These are phyloP conservation scores for Brassica napus DNA, from an alignment of 345 rosid species.

Conservation along the genomic window Da-Ae NC_063446.1:6583001-6583500, in stretches of 20 bases:
- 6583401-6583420: conserved; percentile 90
- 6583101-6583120: conserved; percentile 97
- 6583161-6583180: conserved; percentile 86
- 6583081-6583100: conserved; percentile 89
- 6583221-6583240: not conserved
- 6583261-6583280: conserved; percentile 50
- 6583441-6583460: conserved; percentile 81
- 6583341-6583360: conserved; percentile 96
- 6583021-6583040: not conserved
- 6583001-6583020: not conserved
- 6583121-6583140: conserved; percentile 78
- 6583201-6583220: conserved; percentile 15
- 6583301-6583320: conserved; percentile 92
- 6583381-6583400: conserved; percentile 81
- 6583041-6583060: conserved; percentile 19
- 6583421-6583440: conserved; percentile 96
- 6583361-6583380: conserved; percentile 96
- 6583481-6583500: not conserved
- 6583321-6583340: conserved; percentile 92
- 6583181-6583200: conserved; percentile 75
- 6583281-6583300: conserved; percentile 85
- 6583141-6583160: conserved; percentile 70
- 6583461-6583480: not conserved
- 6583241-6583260: conserved; percentile 26
- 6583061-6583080: conserved; percentile 59